A percentile compares a stretch with the other conserved stretches of the same genome.
phyloP scores from a whole-genome alignment of 129 eudicot genomes.

The Tagetes erecta region DNA sequence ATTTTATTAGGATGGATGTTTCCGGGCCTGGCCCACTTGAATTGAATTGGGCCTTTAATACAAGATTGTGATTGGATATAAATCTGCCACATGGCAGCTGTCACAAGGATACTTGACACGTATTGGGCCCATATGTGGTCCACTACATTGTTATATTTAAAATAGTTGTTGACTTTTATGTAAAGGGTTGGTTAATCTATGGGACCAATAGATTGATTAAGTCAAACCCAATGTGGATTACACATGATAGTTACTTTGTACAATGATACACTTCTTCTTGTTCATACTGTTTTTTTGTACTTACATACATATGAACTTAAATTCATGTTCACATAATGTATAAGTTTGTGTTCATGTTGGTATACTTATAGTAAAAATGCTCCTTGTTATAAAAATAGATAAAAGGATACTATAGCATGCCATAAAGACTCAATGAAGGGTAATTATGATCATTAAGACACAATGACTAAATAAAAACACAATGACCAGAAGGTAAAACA shows the following conservation, averaged over 20 bases:
- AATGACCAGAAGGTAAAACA: too few species aligned
- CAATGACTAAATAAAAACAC: too few species aligned
- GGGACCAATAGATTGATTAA: conserved; percentile 23
- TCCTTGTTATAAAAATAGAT: too few species aligned
- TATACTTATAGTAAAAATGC: too few species aligned
- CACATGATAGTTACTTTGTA: conserved; percentile 5
- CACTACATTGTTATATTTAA: conserved; percentile 2
- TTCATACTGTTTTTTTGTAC: conserved; percentile 20
- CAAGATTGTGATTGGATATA: conserved; percentile 27
- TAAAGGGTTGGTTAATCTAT: conserved; percentile 10
- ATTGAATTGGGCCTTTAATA: conserved; percentile 32
- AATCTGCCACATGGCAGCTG: conserved; percentile 28
- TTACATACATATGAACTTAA: not conserved
- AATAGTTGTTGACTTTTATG: conserved; percentile 29
- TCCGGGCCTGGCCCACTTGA: conserved; percentile 30
- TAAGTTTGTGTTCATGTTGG: too few species aligned
- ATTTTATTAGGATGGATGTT: conserved; percentile 33
- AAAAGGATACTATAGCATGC: too few species aligned
- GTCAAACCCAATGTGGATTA: conserved; percentile 31
- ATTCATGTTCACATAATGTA: not conserved
- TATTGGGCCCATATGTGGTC: conserved; percentile 29
- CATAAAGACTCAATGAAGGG: too few species aligned
- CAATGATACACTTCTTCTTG: not conserved
- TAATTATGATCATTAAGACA: too few species aligned
- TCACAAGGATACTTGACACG: conserved; percentile 30